Evolutionary conservation across 208 protist genomes (phyloP).

Genomic region (Trypanosoma caninum): DNA sequence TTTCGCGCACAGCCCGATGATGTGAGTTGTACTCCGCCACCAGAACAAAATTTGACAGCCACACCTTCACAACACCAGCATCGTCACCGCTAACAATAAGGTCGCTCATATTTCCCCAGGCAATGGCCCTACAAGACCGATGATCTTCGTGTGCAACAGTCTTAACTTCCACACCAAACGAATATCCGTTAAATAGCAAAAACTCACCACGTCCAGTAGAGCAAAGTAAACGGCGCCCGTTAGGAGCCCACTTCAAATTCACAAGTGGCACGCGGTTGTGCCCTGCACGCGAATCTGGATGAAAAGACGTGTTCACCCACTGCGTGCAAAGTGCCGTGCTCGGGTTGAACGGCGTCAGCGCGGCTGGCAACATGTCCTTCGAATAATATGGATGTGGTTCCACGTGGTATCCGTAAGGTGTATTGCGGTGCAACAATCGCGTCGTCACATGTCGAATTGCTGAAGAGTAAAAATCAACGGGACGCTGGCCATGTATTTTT

Average conservation of each 20-base stretch:
- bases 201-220: constrained; percentile 80
- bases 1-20: constrained; percentile 75
- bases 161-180: constrained; percentile 86
- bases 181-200: constrained; percentile 83
- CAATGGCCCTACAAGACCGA: constrained; percentile 61
- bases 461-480: constrained; percentile 80
- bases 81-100: constrained; percentile 85
- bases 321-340: constrained; percentile 86
- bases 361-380: constrained; percentile 72
- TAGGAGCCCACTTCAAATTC: constrained; percentile 77
- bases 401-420: constrained; percentile 75
- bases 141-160: constrained; percentile 84
- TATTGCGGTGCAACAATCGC: constrained; percentile 58
- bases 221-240: constrained; percentile 76
- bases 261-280: constrained; percentile 55
- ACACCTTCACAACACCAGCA: constrained; percentile 80
- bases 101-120: constrained; percentile 77
- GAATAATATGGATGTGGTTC: constrained; percentile 81
- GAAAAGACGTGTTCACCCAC: constrained; percentile 88
- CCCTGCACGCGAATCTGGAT: constrained; percentile 67
- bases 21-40: constrained; percentile 75
- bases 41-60: constrained; percentile 76
- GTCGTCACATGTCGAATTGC: constrained; percentile 78
- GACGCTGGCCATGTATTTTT: constrained; percentile 72
- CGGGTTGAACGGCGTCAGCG: constrained; percentile 72